Evolutionary conservation across 768 basidiomycete genomes (phyloP), one percentile per base, ranked within the genome.

Genomic region (Mycena kentingensis): DNA sequence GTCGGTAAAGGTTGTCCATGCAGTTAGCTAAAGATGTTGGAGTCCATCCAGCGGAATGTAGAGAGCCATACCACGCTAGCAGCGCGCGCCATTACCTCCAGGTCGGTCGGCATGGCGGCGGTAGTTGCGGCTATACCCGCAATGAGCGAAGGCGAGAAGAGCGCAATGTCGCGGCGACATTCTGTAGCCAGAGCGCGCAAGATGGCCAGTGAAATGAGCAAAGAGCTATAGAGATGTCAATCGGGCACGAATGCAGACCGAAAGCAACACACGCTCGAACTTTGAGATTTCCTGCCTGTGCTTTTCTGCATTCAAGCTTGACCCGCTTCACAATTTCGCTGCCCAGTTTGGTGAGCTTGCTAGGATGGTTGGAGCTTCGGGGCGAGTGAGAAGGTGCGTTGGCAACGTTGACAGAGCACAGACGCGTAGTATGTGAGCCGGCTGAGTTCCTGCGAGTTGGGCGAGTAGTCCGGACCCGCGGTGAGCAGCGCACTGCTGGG

Each of bases 1-100:
- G 60, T 95, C 88, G 19, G 94, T 93, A 60, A 86, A 97, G 15
- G 93, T 94, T 18, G 88, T 87, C 88, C 92, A 98, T 1, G 92
- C 87, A 3, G 87, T 90, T 62, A 96, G 93, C 88, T 94, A 16
- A 3, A 38, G 29, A 54, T 5, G 37, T 19, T 37, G 2, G 51
- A 18, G 19, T 34, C 13, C 24, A 19, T 26, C 27, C 21, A 26
- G 50, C 10, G 25, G 12, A 18, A 31, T 44, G 11, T 7, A 16
- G 42, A 28, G 7, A 16, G 13, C 11, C 89, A 62, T 67, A 93
- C 93, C 47, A 93, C 82, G 63, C 81, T 88, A 19, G 92, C 92
- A 11, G 87, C 84, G 62, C 88, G 81, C 4, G 87, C 87, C 28
- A 79, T 73, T 10, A 93, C 80, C 65, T 93, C 91, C 25, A 93